A percentile compares a stretch with the other conserved stretches of the same genome.
Evolutionary conservation across 306 rosid species (phyloP).

Genomic region (Lathyrus sativus): DNA sequence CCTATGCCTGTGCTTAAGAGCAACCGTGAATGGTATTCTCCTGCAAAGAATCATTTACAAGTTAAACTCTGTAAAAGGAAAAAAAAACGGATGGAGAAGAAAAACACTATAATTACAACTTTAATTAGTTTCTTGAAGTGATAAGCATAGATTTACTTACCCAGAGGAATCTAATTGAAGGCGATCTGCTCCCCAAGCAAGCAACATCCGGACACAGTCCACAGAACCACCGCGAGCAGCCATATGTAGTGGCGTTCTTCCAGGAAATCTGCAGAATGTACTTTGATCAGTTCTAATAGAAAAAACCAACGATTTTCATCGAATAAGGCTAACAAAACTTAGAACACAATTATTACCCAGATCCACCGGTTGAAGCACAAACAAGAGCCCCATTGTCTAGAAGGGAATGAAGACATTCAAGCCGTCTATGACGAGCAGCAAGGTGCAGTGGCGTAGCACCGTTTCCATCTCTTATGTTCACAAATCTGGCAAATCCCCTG

Average conservation of each 20-base stretch:
- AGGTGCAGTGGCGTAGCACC: constrained; percentile 89
- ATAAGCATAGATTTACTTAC: constrained; percentile 44
- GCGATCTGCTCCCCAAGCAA: constrained; percentile 94
- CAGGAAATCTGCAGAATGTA: constrained; percentile 66
- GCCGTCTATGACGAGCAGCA: constrained; percentile 70
- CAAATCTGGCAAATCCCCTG: constrained; percentile 92
- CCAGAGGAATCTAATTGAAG: constrained; percentile 75
- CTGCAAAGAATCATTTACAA: constrained; percentile 49
- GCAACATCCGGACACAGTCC: constrained; percentile 80
- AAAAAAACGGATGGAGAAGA: too few relatives aligned
- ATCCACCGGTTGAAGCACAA: constrained; percentile 78
- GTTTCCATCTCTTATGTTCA: constrained; percentile 83
- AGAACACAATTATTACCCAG: constrained; percentile 52
- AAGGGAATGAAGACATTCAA: constrained; percentile 67
- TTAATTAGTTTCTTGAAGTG: neutral
- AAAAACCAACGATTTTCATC: constrained; percentile 26
- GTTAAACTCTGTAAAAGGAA: neutral
- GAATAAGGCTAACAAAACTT: constrained; percentile 17
- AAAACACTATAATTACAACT: neutral
- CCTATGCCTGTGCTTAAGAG: constrained; percentile 66
- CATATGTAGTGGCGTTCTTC: constrained; percentile 87
- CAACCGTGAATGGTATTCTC: constrained; percentile 76
- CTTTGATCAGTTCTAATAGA: constrained; percentile 42
- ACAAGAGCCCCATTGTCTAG: constrained; percentile 86
- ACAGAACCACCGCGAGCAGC: constrained; percentile 86